Percentiles rank a stretch among this genome's conserved stretches.
Evolutionary conservation across 164 flowering plant genomes (phyloP).

Genomic region (Sextonia rubra): DNA sequence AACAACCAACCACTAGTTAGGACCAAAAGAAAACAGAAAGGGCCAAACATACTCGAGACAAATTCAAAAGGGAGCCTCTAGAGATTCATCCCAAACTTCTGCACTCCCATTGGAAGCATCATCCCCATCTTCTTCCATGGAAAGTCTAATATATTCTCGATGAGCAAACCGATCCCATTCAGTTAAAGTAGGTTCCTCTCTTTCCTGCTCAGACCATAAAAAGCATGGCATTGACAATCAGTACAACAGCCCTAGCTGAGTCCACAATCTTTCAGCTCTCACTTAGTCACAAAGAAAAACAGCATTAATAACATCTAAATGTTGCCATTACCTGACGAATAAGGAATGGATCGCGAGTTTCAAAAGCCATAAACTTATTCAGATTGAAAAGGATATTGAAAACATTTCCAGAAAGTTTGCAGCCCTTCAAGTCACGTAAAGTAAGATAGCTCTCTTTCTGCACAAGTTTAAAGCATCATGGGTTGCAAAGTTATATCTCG

Average conservation of each 20-base stretch:
- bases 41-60: not conserved
- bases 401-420: conserved; percentile 83
- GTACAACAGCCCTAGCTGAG: too few relatives aligned
- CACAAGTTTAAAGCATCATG: conserved; percentile 16
- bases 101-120: conserved; percentile 97
- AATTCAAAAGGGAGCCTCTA: conserved; percentile 84
- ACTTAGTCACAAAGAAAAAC: not conserved
- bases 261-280: not conserved
- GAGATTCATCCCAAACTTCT: conserved; percentile 94
- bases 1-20: not conserved
- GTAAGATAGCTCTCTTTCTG: conserved; percentile 73
- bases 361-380: conserved; percentile 94
- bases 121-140: conserved; percentile 99
- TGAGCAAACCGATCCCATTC: conserved; percentile 99
- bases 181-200: conserved; percentile 93
- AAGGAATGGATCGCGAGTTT: conserved; percentile 92
- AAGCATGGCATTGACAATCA: not conserved
- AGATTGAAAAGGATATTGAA: conserved; percentile 95
- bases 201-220: conserved; percentile 53
- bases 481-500: not conserved
- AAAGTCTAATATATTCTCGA: conserved; percentile 90
- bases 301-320: not conserved
- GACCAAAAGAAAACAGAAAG: not conserved
- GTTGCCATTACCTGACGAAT: conserved; percentile 76
- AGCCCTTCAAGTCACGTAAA: conserved; percentile 70